Evolutionary conservation across 768 basidiomycete species (phyloP).

Genomic region (Porpolomopsis calyptriformis): DNA sequence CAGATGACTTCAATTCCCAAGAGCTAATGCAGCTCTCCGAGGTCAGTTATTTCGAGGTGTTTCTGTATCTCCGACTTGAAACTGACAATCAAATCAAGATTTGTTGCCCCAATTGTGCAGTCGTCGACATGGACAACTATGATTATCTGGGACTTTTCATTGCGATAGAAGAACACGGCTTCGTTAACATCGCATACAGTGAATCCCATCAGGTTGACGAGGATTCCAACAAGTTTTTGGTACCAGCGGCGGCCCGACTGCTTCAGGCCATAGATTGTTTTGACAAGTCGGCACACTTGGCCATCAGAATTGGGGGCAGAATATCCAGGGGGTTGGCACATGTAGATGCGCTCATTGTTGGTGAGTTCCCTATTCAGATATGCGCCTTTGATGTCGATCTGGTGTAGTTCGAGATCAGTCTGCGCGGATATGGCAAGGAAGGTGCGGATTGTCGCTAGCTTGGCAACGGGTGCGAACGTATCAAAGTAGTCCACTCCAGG

Average conservation of each 20-base stretch:
- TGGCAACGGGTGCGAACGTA: slow-evolving; percentile 14
- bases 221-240: slow-evolving; percentile 8
- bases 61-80: slow-evolving; percentile 13
- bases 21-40: slow-evolving; percentile 16
- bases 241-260: slow-evolving; percentile 12
- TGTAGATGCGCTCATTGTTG: slow-evolving; percentile 20
- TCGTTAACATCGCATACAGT: slow-evolving; percentile 12
- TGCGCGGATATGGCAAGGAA: slow-evolving; percentile 15
- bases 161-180: slow-evolving; percentile 13
- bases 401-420: slow-evolving; percentile 1
- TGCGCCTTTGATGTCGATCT: slow-evolving; percentile 20
- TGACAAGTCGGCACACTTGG: slow-evolving; percentile 7
- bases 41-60: slow-evolving; percentile 18
- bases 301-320: background rate
- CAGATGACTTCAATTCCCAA: slow-evolving; percentile 13
- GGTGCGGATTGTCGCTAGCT: slow-evolving; percentile 8
- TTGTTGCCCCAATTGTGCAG: slow-evolving; percentile 14
- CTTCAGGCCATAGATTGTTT: slow-evolving; percentile 11
- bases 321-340: slow-evolving; percentile 20
- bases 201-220: slow-evolving; percentile 7
- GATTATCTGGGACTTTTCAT: slow-evolving; percentile 8
- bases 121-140: slow-evolving; percentile 17
- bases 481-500: slow-evolving; percentile 23
- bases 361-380: slow-evolving; percentile 16
- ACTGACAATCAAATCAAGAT: slow-evolving; percentile 4